phyloP scores from a whole-genome alignment of 2,329 filamentous ascomycete genomes.

The Cryphonectria carpinicola region DNA sequence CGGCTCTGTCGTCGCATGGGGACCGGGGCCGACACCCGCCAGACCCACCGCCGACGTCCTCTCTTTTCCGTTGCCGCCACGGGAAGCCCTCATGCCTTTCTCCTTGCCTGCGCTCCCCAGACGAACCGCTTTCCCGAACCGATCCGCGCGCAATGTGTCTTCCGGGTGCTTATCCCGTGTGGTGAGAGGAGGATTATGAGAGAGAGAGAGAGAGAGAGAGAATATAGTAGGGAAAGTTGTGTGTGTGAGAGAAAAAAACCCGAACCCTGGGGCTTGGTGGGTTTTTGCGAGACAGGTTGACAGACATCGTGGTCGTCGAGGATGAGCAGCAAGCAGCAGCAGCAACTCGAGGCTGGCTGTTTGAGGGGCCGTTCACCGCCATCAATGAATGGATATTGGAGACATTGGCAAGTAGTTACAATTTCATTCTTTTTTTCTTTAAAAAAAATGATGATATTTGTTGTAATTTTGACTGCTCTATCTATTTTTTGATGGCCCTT shows the following conservation, averaged over 20 bases:
- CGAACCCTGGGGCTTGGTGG: constrained; percentile 22
- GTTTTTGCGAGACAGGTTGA: neutral
- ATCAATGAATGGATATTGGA: neutral
- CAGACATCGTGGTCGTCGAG: neutral
- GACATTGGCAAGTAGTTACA: constrained; percentile 20
- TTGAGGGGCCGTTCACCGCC: neutral
- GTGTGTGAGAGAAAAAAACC: neutral
- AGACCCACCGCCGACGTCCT: constrained; percentile 29
- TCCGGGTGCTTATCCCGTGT: neutral
- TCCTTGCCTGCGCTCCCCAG: neutral
- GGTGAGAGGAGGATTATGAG: neutral
- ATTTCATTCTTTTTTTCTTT: constrained; percentile 20
- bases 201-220: too few species aligned
- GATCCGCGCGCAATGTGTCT: constrained; percentile 4
- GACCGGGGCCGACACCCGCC: constrained; percentile 24
- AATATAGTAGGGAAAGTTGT: neutral
- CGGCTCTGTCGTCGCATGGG: constrained; percentile 25
- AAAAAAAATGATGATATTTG: neutral
- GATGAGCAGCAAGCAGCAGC: too few species aligned
- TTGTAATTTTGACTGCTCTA: constrained; percentile 10
- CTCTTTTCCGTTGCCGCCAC: constrained; percentile 23
- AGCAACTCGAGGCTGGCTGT: neutral
- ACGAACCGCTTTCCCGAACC: constrained; percentile 8
- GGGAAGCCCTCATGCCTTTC: neutral
- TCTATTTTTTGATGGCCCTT: constrained; percentile 4